phyloP scores from a whole-genome alignment of 106 monocot species.

The Apostasia shenzhenica region DNA sequence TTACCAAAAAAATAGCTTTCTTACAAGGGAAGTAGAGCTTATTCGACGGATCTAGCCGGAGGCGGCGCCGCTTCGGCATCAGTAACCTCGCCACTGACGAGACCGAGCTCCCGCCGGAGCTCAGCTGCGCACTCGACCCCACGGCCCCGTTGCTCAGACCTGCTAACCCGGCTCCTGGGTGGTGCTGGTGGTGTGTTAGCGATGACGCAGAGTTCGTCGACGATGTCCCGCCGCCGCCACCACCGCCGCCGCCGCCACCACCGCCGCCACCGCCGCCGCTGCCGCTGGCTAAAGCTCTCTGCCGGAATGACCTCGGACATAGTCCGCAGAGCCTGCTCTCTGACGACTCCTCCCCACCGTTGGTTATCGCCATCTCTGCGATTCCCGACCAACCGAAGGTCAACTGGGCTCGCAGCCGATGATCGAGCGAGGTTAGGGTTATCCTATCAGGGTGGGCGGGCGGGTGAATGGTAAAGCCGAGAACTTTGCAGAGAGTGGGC shows the following conservation, averaged over 20 bases:
- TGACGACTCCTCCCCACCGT: not conserved
- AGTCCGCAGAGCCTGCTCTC: slow-evolving; percentile 17
- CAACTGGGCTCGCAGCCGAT: no score
- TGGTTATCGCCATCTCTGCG: not conserved
- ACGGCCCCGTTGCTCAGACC: not conserved
- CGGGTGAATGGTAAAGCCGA: no score
- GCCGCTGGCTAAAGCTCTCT: not conserved
- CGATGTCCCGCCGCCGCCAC: not conserved
- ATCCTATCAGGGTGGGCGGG: no score
- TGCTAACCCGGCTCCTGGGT: not conserved
- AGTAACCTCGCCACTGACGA: slow-evolving; percentile 19
- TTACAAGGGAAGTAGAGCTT: slow-evolving; percentile 46
- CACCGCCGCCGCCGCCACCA: not conserved
- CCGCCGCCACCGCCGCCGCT: not conserved
- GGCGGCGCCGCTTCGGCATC: slow-evolving; percentile 18
- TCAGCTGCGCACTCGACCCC: not conserved
- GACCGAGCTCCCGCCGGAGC: slow-evolving; percentile 12
- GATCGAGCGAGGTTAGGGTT: no score
- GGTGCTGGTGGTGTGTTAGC: slow-evolving; percentile 18
- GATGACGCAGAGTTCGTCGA: slow-evolving; percentile 13
- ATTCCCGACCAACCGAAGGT: no score
- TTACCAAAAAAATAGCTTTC: not conserved
- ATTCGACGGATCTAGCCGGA: slow-evolving; percentile 24
- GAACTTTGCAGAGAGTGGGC: no score
- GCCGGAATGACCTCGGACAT: slow-evolving; percentile 35